A percentile compares a stretch with the other conserved stretches of the same genome.
phyloP scores from a whole-genome alignment of 1,284 basidiomycete genomes.

The Ustilago loliicola region DNA sequence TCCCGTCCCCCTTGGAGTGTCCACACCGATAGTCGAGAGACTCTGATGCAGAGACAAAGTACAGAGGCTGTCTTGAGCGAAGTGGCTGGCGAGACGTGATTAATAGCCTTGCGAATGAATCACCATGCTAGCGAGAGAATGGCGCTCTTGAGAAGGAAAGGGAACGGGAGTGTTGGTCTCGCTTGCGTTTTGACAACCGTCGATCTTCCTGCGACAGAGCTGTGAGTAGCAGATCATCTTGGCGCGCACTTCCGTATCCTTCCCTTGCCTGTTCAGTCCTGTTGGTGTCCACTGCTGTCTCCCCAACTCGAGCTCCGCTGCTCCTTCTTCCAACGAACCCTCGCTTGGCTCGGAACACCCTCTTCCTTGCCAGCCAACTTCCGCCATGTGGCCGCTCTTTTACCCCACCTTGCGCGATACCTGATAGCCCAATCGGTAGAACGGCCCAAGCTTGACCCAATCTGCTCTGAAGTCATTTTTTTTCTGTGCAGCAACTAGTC shows the following conservation, averaged over 20 bases:
- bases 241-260: background rate
- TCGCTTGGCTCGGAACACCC: constrained; percentile 41
- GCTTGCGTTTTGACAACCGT: background rate
- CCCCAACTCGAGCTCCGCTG: constrained; percentile 16
- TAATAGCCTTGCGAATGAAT: background rate
- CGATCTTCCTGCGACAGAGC: constrained; percentile 1
- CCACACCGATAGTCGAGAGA: too few relatives aligned
- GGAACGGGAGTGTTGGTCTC: constrained; percentile 17
- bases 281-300: background rate
- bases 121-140: background rate
- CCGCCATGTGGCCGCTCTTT: constrained; percentile 4
- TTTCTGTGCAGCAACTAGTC: background rate
- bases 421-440: constrained; percentile 1
- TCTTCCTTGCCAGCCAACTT: constrained; percentile 25
- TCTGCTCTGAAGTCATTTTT: background rate
- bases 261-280: background rate
- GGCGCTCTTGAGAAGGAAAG: background rate
- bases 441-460: background rate
- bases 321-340: constrained; percentile 31
- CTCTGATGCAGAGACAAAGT: too few relatives aligned
- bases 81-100: too few relatives aligned
- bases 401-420: background rate
- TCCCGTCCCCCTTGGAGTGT: background rate
- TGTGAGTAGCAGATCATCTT: constrained; percentile 3
- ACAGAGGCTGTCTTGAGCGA: too few relatives aligned